phyloP scores from a whole-genome alignment of 2,329 filamentous ascomycete genomes.

The Graphium sp. region DNA sequence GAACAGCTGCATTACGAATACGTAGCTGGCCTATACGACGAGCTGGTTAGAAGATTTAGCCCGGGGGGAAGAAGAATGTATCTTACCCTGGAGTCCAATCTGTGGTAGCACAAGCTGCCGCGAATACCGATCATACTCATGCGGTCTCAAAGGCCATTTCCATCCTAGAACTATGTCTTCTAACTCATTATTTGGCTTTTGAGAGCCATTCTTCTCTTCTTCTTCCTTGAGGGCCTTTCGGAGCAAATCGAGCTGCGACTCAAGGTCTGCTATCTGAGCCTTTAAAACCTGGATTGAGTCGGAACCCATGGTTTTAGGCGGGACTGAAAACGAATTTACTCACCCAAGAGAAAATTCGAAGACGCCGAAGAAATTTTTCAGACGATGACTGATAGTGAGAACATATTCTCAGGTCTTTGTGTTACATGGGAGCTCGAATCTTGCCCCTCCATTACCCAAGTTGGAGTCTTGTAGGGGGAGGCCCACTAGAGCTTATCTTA shows the following conservation, averaged over 20 bases:
- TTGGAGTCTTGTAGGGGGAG: too few relatives aligned
- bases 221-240: constrained; percentile 29
- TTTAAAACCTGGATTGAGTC: constrained; percentile 25
- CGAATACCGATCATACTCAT: constrained; percentile 77
- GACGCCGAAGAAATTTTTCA: too few relatives aligned
- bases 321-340: too few relatives aligned
- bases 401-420: too few relatives aligned
- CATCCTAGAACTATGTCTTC: constrained; percentile 9
- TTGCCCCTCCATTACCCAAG: too few relatives aligned
- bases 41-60: background rate
- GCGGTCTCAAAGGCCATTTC: constrained; percentile 51
- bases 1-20: constrained; percentile 51
- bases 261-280: constrained; percentile 26
- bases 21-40: constrained; percentile 49
- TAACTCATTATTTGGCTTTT: constrained; percentile 2
- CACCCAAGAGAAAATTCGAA: too few relatives aligned
- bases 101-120: constrained; percentile 79
- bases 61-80: too few relatives aligned
- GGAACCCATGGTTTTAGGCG: too few relatives aligned
- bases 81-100: constrained; percentile 55
- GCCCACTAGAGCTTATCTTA: too few relatives aligned
- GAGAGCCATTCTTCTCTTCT: background rate
- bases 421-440: too few relatives aligned
- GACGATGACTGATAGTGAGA: too few relatives aligned
- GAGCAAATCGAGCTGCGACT: constrained; percentile 27